Percentiles rank a stretch among this genome's conserved stretches.
Conservation (phyloP, 306 rosid species). For the Arachis stenosperma region DNA sequence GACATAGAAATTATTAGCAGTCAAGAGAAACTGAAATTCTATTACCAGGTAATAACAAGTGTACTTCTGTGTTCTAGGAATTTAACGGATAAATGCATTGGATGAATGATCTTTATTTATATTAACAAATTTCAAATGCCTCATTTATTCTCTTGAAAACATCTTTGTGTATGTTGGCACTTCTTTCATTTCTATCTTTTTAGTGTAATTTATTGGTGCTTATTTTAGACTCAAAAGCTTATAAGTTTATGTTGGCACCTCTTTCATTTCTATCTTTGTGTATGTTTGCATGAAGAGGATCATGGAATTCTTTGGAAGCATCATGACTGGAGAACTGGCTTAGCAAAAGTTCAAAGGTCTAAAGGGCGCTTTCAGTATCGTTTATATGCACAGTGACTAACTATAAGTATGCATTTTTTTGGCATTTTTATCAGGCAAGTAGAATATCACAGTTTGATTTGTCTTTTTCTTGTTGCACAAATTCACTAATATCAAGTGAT, state of each 20-base stretch:
- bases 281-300: slow-evolving; percentile 93
- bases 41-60: slow-evolving; percentile 64
- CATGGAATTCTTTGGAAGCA: slow-evolving; percentile 95
- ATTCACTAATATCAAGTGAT: slow-evolving; percentile 15
- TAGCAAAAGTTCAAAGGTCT: slow-evolving; percentile 94
- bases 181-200: slow-evolving; percentile 11
- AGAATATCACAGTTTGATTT: slow-evolving; percentile 9
- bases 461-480: slow-evolving; percentile 15
- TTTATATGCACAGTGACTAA: slow-evolving; percentile 91
- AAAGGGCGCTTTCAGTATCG: slow-evolving; percentile 78
- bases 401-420: slow-evolving; percentile 88
- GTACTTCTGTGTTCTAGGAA: neutral
- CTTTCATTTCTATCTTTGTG: slow-evolving; percentile 42
- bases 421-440: slow-evolving; percentile 98
- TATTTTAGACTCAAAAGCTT: slow-evolving; percentile 78
- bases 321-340: slow-evolving; percentile 97
- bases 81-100: slow-evolving; percentile 16
- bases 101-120: neutral
- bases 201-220: slow-evolving; percentile 22
- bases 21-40: slow-evolving; percentile 59
- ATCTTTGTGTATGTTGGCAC: neutral
- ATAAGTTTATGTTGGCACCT: slow-evolving; percentile 56
- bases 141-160: slow-evolving; percentile 12
- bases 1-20: slow-evolving; percentile 50
- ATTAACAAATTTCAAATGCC: slow-evolving; percentile 12